These are phyloP conservation scores for Thelonectria blattea DNA, from an alignment of 2,329 filamentous ascomycete genomes.

Conservation along the genomic window DNA sequence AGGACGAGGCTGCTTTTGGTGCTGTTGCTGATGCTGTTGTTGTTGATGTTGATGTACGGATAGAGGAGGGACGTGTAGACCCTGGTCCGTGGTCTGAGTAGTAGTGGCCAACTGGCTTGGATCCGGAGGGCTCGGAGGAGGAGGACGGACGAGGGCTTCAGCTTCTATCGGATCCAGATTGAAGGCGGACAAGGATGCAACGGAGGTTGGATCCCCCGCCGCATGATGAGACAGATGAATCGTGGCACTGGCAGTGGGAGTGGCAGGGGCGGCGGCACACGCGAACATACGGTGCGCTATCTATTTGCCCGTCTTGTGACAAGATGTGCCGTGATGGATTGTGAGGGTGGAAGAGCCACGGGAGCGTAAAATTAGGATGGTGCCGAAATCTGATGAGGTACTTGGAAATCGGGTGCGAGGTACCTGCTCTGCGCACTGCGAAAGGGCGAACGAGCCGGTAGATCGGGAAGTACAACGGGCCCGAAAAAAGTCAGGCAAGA, in stretches of 20 bases:
- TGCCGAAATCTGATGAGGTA: slow-evolving; percentile 1
- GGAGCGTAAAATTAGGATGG: slow-evolving; percentile 10
- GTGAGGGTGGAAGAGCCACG: not conserved
- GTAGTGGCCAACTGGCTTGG: slow-evolving; percentile 27
- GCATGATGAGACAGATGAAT: slow-evolving; percentile 54
- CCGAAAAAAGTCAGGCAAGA: not conserved
- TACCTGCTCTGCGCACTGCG: not conserved
- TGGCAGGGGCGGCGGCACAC: slow-evolving; percentile 12
- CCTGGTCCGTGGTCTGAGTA: slow-evolving; percentile 18
- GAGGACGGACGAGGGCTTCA: slow-evolving; percentile 41
- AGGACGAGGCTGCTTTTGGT: slow-evolving; percentile 2
- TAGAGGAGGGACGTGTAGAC: slow-evolving; percentile 25
- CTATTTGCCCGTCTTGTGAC: slow-evolving; percentile 30
- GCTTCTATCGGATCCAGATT: slow-evolving; percentile 63
- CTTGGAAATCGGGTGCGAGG: not conserved
- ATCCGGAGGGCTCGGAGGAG: slow-evolving; percentile 30
- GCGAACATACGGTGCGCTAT: slow-evolving; percentile 16
- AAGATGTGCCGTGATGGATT: slow-evolving; percentile 7
- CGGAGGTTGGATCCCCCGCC: slow-evolving; percentile 62
- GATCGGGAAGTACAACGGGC: not conserved
- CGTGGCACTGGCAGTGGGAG: slow-evolving; percentile 13
- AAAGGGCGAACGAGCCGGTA: slow-evolving; percentile 2
- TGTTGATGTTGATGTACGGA: slow-evolving; percentile 17
- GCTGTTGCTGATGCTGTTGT: slow-evolving; percentile 1
- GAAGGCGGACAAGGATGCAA: slow-evolving; percentile 55